Percentiles rank a stretch among this genome's conserved stretches.
These are phyloP conservation scores for Mortierella claussenii DNA, from an alignment of 192 early-diverging fungal species.

Conservation along the genomic window DNA sequence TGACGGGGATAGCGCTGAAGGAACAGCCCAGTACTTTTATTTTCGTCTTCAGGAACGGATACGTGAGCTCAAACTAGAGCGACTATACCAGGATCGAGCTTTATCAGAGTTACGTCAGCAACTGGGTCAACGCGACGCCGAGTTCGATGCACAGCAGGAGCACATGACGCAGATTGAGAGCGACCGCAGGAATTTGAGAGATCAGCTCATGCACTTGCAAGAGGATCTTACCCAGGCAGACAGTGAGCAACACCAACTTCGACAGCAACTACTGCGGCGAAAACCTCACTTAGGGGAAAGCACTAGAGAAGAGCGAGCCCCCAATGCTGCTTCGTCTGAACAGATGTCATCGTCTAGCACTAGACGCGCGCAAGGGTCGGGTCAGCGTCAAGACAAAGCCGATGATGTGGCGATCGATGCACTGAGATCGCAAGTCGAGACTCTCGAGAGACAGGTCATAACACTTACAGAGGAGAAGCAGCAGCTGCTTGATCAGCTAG, in stretches of 20 bases:
- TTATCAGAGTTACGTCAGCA: conserved; percentile 19
- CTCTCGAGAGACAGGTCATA: conserved; percentile 4
- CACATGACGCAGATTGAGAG: conserved; percentile 18
- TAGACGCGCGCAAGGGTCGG: too few species aligned
- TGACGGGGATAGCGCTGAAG: background rate
- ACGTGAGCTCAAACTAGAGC: conserved; percentile 6
- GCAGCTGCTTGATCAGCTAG: conserved; percentile 6
- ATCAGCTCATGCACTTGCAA: conserved; percentile 7
- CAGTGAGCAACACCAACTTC: conserved; percentile 15
- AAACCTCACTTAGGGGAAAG: background rate
- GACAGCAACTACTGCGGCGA: conserved; percentile 14
- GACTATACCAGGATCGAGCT: conserved; percentile 5
- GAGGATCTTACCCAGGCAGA: conserved; percentile 11
- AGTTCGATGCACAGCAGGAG: conserved; percentile 32
- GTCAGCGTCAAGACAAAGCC: too few species aligned
- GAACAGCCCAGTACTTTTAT: conserved; percentile 3
- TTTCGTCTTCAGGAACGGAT: conserved; percentile 11
- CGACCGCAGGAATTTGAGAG: conserved; percentile 10
- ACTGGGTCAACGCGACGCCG: conserved; percentile 17
- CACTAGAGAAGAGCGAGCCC: background rate
- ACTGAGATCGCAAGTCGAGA: background rate
- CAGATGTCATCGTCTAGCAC: background rate
- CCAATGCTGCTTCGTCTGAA: background rate
- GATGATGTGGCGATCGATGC: background rate
- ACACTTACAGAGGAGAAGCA: conserved; percentile 21